Percentiles rank a stretch among this genome's conserved stretches.
Evolutionary conservation across 2,329 filamentous ascomycete species (phyloP).

Genomic region (Alternaria sp.): DNA sequence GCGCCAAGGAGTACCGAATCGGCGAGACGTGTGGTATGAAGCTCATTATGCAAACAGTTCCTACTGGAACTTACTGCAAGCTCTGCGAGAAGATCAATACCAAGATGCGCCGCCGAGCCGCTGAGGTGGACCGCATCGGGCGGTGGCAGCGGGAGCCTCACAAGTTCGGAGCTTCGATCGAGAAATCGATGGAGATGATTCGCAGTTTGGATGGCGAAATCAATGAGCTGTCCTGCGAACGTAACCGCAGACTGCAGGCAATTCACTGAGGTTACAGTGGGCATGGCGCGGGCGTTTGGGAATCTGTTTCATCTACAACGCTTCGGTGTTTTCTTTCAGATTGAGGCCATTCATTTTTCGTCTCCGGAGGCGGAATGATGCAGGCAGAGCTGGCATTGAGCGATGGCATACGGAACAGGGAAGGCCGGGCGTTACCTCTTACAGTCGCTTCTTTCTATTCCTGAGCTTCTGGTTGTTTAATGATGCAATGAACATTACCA

Average conservation of each 20-base stretch:
- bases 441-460: slow-evolving; percentile 47
- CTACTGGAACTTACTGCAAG: slow-evolving; percentile 73
- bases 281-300: slow-evolving; percentile 40
- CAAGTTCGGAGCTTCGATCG: slow-evolving; percentile 66
- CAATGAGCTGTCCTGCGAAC: slow-evolving; percentile 68
- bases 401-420: slow-evolving; percentile 34
- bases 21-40: slow-evolving; percentile 97
- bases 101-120: slow-evolving; percentile 77
- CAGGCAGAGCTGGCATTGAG: slow-evolving; percentile 41
- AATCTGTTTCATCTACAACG: slow-evolving; percentile 48
- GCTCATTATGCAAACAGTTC: slow-evolving; percentile 78
- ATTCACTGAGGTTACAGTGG: slow-evolving; percentile 37
- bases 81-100: slow-evolving; percentile 89
- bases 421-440: slow-evolving; percentile 48
- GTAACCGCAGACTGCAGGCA: slow-evolving; percentile 46
- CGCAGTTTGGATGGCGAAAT: slow-evolving; percentile 76
- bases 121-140: slow-evolving; percentile 76
- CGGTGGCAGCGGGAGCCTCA: slow-evolving; percentile 79
- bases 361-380: slow-evolving; percentile 39
- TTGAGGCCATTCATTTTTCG: slow-evolving; percentile 45
- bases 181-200: slow-evolving; percentile 76
- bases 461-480: slow-evolving; percentile 38
- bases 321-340: slow-evolving; percentile 35
- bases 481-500: slow-evolving; percentile 42
- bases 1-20: slow-evolving; percentile 92